Evolutionary conservation across 495 filamentous ascomycete species (phyloP), one percentile per base, ranked within the genome.

Genomic region (Talaromyces borbonicus): DNA sequence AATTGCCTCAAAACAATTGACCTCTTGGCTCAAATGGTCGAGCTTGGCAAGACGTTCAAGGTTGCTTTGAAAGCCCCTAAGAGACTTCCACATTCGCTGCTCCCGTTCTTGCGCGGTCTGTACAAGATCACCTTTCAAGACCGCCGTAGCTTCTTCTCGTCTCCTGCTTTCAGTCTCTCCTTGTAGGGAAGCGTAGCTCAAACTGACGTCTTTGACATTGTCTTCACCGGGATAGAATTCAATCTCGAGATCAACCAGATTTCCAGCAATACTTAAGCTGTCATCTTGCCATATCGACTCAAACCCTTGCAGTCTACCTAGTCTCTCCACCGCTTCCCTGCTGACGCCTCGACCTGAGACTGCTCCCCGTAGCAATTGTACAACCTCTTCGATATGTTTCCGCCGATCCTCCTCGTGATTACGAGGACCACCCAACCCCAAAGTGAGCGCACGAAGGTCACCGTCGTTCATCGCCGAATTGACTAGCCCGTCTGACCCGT

Each of bases 1-100:
- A 12, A 96, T 72, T 5, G 89, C 92, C 61, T 92, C 86, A 57
- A 89, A 87, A 60, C 92, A 88, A 52, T 90, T 92, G 8, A 95
- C 69, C 16, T 77, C 77, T 25, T 81, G 81, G 59, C 90, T 90
- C 49, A 95, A 71, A 52, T 78, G 81, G 57, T 98, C 92, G 50
- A 93, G 69, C 6, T 68, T 73, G 1, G 85, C 83, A 32, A 97
- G 67, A 50, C 83, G 76, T 54, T 86, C 82, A 36, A 98, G 65
- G 61, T 95, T 96, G 32, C 70, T 74, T 15, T 84, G 79, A 58
- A 97, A 97, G 3, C 67, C 66, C 16, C 79, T 74, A 18, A 94
- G 65, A 23, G 67, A 75, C 49, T 79, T 83, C 63, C 73, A 75
- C 12, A 57, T 51, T 8, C 61, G 68, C 29, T 58, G 49, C 24